Conservation (phyloP, 495 filamentous ascomycete species). For the Pseudevernia furfuracea region DNA sequence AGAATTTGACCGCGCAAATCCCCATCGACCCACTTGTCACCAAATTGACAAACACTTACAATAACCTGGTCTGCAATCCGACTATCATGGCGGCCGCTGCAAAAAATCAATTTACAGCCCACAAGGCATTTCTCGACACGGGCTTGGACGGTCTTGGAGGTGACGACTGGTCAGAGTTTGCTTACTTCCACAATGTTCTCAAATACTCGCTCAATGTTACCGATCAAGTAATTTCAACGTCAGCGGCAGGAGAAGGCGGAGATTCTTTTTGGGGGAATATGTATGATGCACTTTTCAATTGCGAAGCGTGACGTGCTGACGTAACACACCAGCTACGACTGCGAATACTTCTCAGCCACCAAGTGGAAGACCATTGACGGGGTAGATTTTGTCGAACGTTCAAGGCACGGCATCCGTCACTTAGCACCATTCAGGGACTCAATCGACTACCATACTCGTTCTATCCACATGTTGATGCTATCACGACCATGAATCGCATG, state of each 20-base stretch:
- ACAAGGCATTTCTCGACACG: constrained; percentile 39
- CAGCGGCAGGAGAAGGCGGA: background rate
- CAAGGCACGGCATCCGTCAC: background rate
- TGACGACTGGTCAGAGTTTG: constrained; percentile 54
- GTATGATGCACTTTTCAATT: background rate
- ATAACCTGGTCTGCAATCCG: background rate
- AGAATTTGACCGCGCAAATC: background rate
- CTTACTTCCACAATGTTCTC: constrained; percentile 52
- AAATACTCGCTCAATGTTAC: constrained; percentile 47
- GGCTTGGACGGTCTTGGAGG: constrained; percentile 24
- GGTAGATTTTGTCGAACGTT: background rate
- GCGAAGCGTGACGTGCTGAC: background rate
- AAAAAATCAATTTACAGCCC: constrained; percentile 55
- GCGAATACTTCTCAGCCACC: background rate
- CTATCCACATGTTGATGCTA: constrained; percentile 48
- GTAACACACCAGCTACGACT: background rate
- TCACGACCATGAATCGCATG: constrained; percentile 46
- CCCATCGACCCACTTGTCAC: background rate
- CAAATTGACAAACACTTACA: background rate
- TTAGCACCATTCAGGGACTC: background rate
- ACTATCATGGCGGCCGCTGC: constrained; percentile 41
- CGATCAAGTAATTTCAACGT: constrained; percentile 30
- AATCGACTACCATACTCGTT: constrained; percentile 51
- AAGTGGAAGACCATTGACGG: background rate
- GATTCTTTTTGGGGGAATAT: background rate